Conservation (phyloP, 2,329 filamentous ascomycete species). For the Phaeoacremonium minimum region DNA sequence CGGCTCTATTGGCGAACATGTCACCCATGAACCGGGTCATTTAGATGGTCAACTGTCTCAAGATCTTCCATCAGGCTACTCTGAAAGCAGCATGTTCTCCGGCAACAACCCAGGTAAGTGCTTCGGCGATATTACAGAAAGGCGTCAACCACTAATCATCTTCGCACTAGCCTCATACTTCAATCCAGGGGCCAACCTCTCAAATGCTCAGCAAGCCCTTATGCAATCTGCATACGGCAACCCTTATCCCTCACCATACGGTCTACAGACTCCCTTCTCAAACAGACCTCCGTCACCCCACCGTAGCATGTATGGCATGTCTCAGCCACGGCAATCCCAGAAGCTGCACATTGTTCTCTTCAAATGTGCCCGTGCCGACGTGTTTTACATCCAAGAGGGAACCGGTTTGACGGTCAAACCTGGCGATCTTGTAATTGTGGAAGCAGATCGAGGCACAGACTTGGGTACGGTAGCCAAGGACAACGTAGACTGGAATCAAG, state of each 20-base stretch:
- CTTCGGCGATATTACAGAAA: conserved; percentile 19
- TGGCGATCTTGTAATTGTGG: conserved; percentile 93
- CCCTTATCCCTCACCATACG: conserved; percentile 43
- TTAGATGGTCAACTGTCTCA: conserved; percentile 38
- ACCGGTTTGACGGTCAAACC: conserved; percentile 87
- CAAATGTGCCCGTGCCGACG: conserved; percentile 91
- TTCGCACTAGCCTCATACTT: conserved; percentile 30
- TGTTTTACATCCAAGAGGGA: conserved; percentile 95
- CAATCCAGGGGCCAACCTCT: conserved; percentile 22
- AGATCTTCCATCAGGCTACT: conserved; percentile 35
- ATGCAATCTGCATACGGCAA: conserved; percentile 29
- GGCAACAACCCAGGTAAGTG: conserved; percentile 24
- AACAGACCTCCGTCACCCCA: conserved; percentile 57
- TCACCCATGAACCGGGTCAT: conserved; percentile 38
- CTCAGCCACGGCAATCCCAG: conserved; percentile 61
- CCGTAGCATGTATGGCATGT: conserved; percentile 56
- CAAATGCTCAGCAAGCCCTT: conserved; percentile 28
- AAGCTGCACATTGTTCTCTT: conserved; percentile 87
- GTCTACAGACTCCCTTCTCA: conserved; percentile 36
- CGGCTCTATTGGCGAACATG: conserved; percentile 52
- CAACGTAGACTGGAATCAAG: conserved; percentile 82
- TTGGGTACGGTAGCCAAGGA: conserved; percentile 87
- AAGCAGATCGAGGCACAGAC: conserved; percentile 94
- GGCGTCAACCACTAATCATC: conserved; percentile 15
- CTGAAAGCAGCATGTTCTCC: conserved; percentile 26